Percentiles rank a stretch among this genome's conserved stretches.
Evolutionary conservation across 208 protist species (phyloP).

Genomic region (Angomonas ambiguus): DNA sequence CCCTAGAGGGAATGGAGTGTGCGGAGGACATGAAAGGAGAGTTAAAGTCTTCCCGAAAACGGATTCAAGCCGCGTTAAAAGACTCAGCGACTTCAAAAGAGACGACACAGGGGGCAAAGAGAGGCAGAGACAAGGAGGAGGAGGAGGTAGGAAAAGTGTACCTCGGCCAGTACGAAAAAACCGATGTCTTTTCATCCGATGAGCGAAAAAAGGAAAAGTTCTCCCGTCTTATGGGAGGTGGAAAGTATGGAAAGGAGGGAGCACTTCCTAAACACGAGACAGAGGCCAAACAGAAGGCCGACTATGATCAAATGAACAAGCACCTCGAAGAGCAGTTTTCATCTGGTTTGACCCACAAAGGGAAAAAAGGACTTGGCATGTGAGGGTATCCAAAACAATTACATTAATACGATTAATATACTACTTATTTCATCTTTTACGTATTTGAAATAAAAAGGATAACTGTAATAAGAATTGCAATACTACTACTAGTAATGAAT

Average conservation of each 20-base stretch:
- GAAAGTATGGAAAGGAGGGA: slow-evolving; percentile 18
- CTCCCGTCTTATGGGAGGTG: slow-evolving; percentile 79
- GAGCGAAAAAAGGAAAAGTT: slow-evolving; percentile 63
- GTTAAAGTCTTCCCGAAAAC: not conserved
- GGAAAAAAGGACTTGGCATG: slow-evolving; percentile 74
- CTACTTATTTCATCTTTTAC: no score
- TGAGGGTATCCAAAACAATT: slow-evolving; percentile 7
- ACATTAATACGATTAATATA: not conserved
- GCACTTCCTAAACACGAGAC: not conserved
- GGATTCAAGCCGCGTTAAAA: not conserved
- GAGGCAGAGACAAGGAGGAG: not conserved
- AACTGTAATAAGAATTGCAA: no score
- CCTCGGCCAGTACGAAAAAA: slow-evolving; percentile 68
- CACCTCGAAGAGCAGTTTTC: slow-evolving; percentile 69
- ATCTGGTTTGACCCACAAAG: slow-evolving; percentile 44
- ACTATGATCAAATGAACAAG: slow-evolving; percentile 49
- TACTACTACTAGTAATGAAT: no score
- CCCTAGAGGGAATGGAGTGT: not conserved
- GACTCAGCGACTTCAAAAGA: not conserved
- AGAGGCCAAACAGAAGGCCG: not conserved
- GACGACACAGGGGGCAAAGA: not conserved
- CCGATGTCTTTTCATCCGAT: slow-evolving; percentile 49
- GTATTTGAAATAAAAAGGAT: no score
- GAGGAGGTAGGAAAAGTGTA: slow-evolving; percentile 14
- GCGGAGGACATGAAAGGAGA: not conserved